A percentile compares a stretch with the other conserved stretches of the same genome.
phyloP scores from a whole-genome alignment of 116 monocot species.

The Phalaenopsis hybrid region DNA sequence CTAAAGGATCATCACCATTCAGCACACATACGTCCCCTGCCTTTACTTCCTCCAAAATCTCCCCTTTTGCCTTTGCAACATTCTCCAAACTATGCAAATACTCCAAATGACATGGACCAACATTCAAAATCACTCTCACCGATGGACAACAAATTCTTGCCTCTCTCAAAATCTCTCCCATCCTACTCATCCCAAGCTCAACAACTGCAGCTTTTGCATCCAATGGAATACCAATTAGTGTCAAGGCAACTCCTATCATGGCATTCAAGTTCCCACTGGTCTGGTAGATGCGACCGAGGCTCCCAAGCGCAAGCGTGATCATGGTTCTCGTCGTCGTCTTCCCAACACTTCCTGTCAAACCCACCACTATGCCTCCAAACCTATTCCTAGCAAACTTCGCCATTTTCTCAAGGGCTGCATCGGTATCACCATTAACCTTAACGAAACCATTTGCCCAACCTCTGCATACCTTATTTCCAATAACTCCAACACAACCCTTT shows the following conservation, averaged over 20 bases:
- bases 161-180: conserved; percentile 25
- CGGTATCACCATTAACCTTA: conserved; percentile 26
- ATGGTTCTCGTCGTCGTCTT: conserved; percentile 39
- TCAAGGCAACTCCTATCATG: conserved; percentile 24
- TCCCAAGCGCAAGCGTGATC: conserved; percentile 24
- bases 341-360: conserved; percentile 32
- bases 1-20: conserved; percentile 38
- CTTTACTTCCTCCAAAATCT: conserved; percentile 21
- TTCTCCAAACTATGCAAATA: conserved; percentile 18
- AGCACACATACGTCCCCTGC: conserved; percentile 32
- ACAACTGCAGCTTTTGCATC: conserved; percentile 21
- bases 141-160: conserved; percentile 23
- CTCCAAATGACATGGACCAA: conserved; percentile 24
- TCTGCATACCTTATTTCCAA: conserved; percentile 26
- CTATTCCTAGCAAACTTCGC: conserved; percentile 18
- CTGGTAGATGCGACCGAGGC: conserved; percentile 22
- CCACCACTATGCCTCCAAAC: conserved; percentile 20
- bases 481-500: conserved; percentile 27
- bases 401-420: conserved; percentile 26
- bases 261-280: conserved; percentile 25
- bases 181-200: conserved; percentile 25
- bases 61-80: conserved; percentile 39
- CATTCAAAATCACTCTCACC: conserved; percentile 34
- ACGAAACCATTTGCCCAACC: conserved; percentile 27
- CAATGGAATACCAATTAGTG: conserved; percentile 23